A percentile compares a stretch with the other conserved stretches of the same genome.
Evolutionary conservation across 108 stramenopile species (phyloP).

Genomic region (Cyclotella atomus): DNA sequence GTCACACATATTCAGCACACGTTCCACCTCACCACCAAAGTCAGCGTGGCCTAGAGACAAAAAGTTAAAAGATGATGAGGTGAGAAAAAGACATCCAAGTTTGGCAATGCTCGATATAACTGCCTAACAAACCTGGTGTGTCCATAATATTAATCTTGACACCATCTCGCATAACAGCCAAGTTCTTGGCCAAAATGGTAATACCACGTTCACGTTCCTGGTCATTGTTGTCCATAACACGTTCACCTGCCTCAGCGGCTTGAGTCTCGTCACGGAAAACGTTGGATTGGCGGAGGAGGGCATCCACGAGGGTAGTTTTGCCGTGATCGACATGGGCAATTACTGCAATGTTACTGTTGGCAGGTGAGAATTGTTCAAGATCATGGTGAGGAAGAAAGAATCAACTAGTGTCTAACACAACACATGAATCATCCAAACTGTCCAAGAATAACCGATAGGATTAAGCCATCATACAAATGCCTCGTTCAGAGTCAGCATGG

Average conservation of each 20-base stretch:
- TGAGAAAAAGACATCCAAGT: no score
- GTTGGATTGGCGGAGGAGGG: conserved; percentile 90
- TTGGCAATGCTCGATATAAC: no score
- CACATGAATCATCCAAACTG: background rate
- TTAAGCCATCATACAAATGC: conserved; percentile 22
- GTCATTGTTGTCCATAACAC: conserved; percentile 98
- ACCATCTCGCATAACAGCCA: conserved; percentile 92
- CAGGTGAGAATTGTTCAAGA: background rate
- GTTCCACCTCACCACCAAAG: conserved; percentile 99
- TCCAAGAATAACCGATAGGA: background rate
- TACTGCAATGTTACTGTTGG: conserved; percentile 75
- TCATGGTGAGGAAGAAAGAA: no score
- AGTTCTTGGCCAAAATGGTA: conserved; percentile 98
- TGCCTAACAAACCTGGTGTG: conserved; percentile 97
- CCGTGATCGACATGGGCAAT: conserved; percentile 98
- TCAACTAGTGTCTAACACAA: no score
- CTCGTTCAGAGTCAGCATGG: conserved; percentile 21
- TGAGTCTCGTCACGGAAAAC: conserved; percentile 93
- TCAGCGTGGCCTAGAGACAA: no score
- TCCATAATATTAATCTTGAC: conserved; percentile 98
- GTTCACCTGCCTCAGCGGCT: conserved; percentile 86
- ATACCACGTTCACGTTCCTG: conserved; percentile 99
- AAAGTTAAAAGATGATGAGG: no score
- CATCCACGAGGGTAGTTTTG: conserved; percentile 98
- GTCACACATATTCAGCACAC: conserved; percentile 98